Percentiles rank a stretch among this genome's conserved stretches.
Evolutionary conservation across 1,139 yeast species (phyloP).

Genomic region (Groenewaldozyma auringiensis): DNA sequence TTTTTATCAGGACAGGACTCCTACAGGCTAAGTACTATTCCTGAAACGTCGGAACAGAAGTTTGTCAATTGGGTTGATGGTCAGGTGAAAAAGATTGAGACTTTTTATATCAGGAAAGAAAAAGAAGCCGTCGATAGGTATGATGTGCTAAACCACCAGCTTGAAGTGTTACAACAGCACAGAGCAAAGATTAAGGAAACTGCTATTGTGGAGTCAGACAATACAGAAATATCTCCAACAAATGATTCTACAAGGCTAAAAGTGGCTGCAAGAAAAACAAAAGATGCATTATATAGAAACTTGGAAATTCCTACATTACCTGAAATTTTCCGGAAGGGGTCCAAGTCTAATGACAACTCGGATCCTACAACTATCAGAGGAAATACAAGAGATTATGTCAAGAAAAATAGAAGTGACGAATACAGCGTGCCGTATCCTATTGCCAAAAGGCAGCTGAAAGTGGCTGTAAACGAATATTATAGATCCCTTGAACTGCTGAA

Average conservation of each 20-base stretch:
- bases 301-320: constrained; percentile 32
- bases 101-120: constrained; percentile 54
- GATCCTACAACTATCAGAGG: neutral
- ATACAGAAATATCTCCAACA: constrained; percentile 4
- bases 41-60: constrained; percentile 32
- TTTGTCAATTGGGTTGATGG: constrained; percentile 56
- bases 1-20: neutral
- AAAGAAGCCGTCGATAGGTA: constrained; percentile 53
- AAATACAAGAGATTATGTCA: constrained; percentile 5
- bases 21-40: constrained; percentile 9
- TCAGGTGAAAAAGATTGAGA: constrained; percentile 52
- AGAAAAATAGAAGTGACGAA: constrained; percentile 11
- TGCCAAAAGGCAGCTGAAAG: constrained; percentile 69
- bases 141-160: constrained; percentile 57
- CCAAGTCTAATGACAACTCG: neutral
- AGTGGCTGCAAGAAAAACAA: constrained; percentile 19
- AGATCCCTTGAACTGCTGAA: constrained; percentile 69
- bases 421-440: constrained; percentile 43
- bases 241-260: constrained; percentile 13
- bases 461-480: constrained; percentile 73
- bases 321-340: constrained; percentile 8
- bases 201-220: neutral
- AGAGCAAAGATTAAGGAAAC: constrained; percentile 22
- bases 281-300: constrained; percentile 17
- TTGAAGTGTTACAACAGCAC: constrained; percentile 56